Evolutionary conservation across 306 rosid species (phyloP).

Genomic region (Corylus avellana): DNA sequence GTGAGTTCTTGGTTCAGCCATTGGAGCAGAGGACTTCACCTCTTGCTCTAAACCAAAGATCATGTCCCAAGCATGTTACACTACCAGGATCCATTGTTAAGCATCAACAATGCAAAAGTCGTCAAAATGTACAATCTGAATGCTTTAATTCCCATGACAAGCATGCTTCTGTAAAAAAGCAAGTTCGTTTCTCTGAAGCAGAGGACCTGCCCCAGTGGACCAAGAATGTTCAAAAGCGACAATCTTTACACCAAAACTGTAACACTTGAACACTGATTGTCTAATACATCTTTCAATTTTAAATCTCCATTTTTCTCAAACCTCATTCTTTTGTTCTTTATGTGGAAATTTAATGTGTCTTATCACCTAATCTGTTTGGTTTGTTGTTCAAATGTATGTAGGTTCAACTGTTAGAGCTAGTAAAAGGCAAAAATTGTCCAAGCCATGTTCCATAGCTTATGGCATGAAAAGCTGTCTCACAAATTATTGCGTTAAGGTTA

Average conservation of each 20-base stretch:
- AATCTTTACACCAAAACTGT: constrained; percentile 38
- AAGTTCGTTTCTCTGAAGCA: constrained; percentile 63
- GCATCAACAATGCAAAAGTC: constrained; percentile 36
- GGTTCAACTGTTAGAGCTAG: constrained; percentile 44
- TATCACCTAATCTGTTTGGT: not conserved
- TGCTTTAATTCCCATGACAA: constrained; percentile 30
- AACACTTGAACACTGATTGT: constrained; percentile 15
- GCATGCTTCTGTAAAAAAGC: constrained; percentile 45
- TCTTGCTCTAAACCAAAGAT: constrained; percentile 36
- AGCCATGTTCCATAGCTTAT: constrained; percentile 26
- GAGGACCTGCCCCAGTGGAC: constrained; percentile 43
- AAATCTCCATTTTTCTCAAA: not conserved
- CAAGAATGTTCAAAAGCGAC: constrained; percentile 40
- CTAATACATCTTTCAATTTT: constrained; percentile 15
- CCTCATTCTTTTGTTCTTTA: not conserved
- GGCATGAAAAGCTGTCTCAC: constrained; percentile 34
- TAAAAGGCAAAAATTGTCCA: constrained; percentile 42
- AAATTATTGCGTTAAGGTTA: constrained; percentile 30
- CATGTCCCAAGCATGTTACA: constrained; percentile 20
- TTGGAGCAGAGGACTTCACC: constrained; percentile 37
- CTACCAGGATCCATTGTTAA: constrained; percentile 29
- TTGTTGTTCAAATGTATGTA: constrained; percentile 44
- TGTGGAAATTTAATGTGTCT: not conserved
- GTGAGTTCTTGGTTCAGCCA: constrained; percentile 28
- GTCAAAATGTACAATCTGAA: constrained; percentile 28